Evolutionary conservation across 345 rosid genomes (phyloP), one percentile per base, ranked within the genome.

Genomic region (Ceriops decandra): DNA sequence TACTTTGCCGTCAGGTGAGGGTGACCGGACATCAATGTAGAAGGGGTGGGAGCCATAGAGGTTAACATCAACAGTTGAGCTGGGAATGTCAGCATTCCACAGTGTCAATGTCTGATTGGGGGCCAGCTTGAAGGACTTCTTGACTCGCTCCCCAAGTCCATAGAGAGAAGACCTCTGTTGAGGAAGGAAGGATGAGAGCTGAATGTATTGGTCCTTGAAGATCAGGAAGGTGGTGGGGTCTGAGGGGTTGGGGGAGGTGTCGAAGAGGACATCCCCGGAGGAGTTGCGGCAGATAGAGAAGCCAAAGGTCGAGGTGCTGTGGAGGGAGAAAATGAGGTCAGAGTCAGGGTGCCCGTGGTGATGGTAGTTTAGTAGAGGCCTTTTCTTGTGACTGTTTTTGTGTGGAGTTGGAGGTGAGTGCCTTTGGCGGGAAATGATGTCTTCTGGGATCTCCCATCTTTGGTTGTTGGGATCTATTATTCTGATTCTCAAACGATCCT

Each of bases 11-110:
- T 70, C 66, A 0, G 31, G 61, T 2, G 72, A 73, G 1, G 70
- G 69, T 57, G 83, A 77, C 60, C 95, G 79, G 6, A 90, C 72
- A 58, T 91, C 97, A 16, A 88, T 32, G 79, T 83, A 91, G 32
- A 91, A 87, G 4, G 95, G 97, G 36, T 91, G 95, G 2, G 95
- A 85, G 2, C 97, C 95, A 51, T 91, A 91, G 3, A 91, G 90
- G 59, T 86, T 88, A 19, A 82, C 33, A 68, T 82, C 83, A 32
- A 51, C 59, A 79, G 60, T 67, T 9, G 67, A 62, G 36, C 92
- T 80, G 0, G 24, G 77, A 5, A 78, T 64, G 61, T 82, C 89
- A 1, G 83, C 81, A 68, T 85, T 88, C 95, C 92, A 91, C 33
- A 91, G 2, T 7, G 97, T 88, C 33, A 84, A 49, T 1, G 78